These are phyloP conservation scores for Xerocomus potaroensis DNA, from an alignment of 768 basidiomycete genomes.

Conservation along the genomic window DNA sequence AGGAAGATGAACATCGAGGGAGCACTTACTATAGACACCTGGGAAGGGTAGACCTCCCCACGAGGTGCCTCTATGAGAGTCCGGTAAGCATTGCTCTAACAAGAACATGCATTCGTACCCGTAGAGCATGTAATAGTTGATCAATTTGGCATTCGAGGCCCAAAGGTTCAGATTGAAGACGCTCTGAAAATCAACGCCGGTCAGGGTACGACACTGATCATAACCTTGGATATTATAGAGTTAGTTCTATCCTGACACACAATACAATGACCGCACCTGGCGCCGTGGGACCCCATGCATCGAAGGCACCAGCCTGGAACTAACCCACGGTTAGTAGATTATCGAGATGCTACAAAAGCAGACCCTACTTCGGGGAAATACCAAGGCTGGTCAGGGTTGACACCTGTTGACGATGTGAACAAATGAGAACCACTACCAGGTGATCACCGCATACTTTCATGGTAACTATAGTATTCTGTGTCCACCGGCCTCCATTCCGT, in stretches of 20 bases:
- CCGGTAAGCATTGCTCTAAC: not conserved
- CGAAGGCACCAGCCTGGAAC: slow-evolving; percentile 75
- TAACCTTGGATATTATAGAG: slow-evolving; percentile 46
- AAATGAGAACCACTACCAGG: not conserved
- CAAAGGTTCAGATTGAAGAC: slow-evolving; percentile 78
- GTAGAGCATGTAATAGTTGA: slow-evolving; percentile 84
- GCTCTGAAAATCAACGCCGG: slow-evolving; percentile 68
- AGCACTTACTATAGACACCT: slow-evolving; percentile 54
- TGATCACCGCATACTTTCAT: slow-evolving; percentile 31
- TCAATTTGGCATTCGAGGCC: slow-evolving; percentile 78
- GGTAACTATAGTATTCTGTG: slow-evolving; percentile 63
- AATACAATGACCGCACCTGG: slow-evolving; percentile 41
- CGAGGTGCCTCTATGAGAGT: slow-evolving; percentile 62
- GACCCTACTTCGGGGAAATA: slow-evolving; percentile 64
- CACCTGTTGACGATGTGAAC: slow-evolving; percentile 35
- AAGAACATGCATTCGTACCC: slow-evolving; percentile 41
- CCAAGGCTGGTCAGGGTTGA: slow-evolving; percentile 50
- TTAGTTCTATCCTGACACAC: slow-evolving; percentile 1
- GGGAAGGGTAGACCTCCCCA: slow-evolving; percentile 82
- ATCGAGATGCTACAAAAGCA: not conserved
- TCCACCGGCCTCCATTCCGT: slow-evolving; percentile 59
- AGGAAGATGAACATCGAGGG: not conserved
- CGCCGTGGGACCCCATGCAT: slow-evolving; percentile 75
- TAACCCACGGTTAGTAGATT: slow-evolving; percentile 27
- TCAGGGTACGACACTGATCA: slow-evolving; percentile 56